phyloP scores from a whole-genome alignment of 2,329 filamentous ascomycete species.

The Ascochyta lentis region DNA sequence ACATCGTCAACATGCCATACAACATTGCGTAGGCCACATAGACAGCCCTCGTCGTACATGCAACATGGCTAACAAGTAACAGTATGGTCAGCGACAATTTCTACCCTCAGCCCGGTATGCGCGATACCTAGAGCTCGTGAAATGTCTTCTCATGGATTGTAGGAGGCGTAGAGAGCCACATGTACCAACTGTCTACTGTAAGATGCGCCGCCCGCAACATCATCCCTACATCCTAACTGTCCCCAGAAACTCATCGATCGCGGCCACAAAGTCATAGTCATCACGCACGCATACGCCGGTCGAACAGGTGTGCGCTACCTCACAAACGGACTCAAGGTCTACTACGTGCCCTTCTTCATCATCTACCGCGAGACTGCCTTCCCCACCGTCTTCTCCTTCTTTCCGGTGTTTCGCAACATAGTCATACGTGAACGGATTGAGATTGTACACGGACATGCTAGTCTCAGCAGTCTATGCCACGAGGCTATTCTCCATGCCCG shows the following conservation, averaged over 20 bases:
- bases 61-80: constrained; percentile 18
- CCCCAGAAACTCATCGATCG: constrained; percentile 88
- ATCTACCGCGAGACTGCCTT: constrained; percentile 94
- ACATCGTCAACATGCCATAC: constrained; percentile 63
- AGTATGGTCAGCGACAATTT: constrained; percentile 99
- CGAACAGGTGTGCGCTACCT: constrained; percentile 92
- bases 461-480: constrained; percentile 89
- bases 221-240: constrained; percentile 15
- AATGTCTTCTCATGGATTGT: constrained; percentile 26
- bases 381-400: constrained; percentile 97
- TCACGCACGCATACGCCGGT: constrained; percentile 92
- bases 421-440: constrained; percentile 92
- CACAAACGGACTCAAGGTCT: constrained; percentile 97
- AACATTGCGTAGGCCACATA: constrained; percentile 68
- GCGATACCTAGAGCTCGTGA: background rate
- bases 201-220: constrained; percentile 19
- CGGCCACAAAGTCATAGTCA: constrained; percentile 96
- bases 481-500: constrained; percentile 93
- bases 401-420: constrained; percentile 96
- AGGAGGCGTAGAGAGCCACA: constrained; percentile 95
- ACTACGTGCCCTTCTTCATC: constrained; percentile 94
- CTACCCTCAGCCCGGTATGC: constrained; percentile 84
- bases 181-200: constrained; percentile 90
- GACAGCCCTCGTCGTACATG: background rate
- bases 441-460: constrained; percentile 97